Conservation (phyloP, 2,329 filamentous ascomycete genomes). For the Hyphodiscus sp. region DNA sequence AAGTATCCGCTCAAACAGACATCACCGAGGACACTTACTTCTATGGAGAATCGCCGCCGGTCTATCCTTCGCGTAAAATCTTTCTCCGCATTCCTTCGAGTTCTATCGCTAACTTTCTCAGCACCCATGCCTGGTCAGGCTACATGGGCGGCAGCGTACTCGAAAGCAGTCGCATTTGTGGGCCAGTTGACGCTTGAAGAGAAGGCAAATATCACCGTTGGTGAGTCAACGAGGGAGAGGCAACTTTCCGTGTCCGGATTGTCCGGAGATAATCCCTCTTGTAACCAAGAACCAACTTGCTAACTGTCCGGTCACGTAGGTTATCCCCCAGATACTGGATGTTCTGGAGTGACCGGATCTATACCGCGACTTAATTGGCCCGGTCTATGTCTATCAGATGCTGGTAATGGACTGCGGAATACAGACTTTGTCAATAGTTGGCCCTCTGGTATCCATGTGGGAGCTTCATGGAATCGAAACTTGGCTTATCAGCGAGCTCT, state of each 20-base stretch:
- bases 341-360: slow-evolving; percentile 35
- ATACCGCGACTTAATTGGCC: slow-evolving; percentile 50
- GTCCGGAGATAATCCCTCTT: too few species aligned
- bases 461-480: slow-evolving; percentile 52
- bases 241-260: too few species aligned
- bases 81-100: neutral
- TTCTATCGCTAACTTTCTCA: slow-evolving; percentile 14
- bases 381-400: slow-evolving; percentile 62
- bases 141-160: slow-evolving; percentile 60
- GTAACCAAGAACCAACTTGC: too few species aligned
- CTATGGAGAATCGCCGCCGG: slow-evolving; percentile 1
- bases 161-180: slow-evolving; percentile 61
- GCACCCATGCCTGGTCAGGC: slow-evolving; percentile 25
- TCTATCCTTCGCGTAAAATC: slow-evolving; percentile 2
- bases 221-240: too few species aligned
- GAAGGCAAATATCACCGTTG: slow-evolving; percentile 38
- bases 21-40: slow-evolving; percentile 10
- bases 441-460: slow-evolving; percentile 18
- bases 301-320: slow-evolving; percentile 14
- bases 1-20: slow-evolving; percentile 5
- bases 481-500: slow-evolving; percentile 60
- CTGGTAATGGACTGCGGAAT: slow-evolving; percentile 59
- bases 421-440: slow-evolving; percentile 43
- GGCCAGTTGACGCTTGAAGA: slow-evolving; percentile 37
- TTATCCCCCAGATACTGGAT: slow-evolving; percentile 37